These are phyloP conservation scores for Aureobasidium sp. DNA, from an alignment of 2,329 filamentous ascomycete genomes.

Conservation along the genomic window DNA sequence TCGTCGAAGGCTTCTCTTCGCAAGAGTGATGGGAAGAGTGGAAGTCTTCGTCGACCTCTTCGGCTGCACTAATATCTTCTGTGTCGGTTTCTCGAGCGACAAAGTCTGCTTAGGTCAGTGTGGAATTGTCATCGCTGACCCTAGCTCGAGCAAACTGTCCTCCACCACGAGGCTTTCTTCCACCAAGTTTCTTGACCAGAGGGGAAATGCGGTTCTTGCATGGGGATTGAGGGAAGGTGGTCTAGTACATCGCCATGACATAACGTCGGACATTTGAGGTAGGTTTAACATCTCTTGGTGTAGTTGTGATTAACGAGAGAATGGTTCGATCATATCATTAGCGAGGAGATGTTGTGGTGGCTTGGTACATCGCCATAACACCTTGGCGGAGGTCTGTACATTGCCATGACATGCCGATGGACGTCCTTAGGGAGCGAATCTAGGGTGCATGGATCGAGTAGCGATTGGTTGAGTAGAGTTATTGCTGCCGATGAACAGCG, in stretches of 20 bases:
- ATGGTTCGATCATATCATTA: conserved; percentile 25
- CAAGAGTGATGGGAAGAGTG: conserved; percentile 74
- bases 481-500: conserved; percentile 23
- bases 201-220: conserved; percentile 48
- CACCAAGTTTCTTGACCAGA: conserved; percentile 40
- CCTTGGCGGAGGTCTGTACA: conserved; percentile 85
- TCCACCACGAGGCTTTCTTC: conserved; percentile 57
- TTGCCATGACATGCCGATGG: no score
- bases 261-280: no score
- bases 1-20: conserved; percentile 70
- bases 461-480: conserved; percentile 55
- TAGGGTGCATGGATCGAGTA: conserved; percentile 79
- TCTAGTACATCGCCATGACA: no score
- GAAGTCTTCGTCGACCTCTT: conserved; percentile 60
- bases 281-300: no score
- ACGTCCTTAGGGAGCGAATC: conserved; percentile 73
- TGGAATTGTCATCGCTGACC: conserved; percentile 44
- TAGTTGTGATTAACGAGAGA: no score
- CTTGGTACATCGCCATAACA: conserved; percentile 62
- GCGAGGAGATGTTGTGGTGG: conserved; percentile 19
- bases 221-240: conserved; percentile 45
- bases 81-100: conserved; percentile 32
- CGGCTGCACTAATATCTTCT: conserved; percentile 27
- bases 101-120: conserved; percentile 67
- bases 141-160: conserved; percentile 39